Evolutionary conservation across 176 grass and related monocot species (phyloP).

Genomic region (Phragmites australis): DNA sequence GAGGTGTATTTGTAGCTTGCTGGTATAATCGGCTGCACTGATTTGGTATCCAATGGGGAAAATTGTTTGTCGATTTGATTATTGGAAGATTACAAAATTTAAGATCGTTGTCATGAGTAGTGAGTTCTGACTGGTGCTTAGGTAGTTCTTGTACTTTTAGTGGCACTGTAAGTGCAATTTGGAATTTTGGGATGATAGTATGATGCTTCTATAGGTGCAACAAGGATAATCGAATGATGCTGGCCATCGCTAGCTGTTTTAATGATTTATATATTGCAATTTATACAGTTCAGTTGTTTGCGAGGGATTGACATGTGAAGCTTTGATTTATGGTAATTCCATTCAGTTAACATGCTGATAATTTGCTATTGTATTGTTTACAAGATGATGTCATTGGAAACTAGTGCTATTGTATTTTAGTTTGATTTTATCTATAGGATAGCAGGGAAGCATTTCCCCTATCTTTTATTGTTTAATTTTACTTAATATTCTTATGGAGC

Average conservation of each 20-base stretch:
- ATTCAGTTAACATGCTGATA: background rate
- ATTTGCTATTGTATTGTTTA: background rate
- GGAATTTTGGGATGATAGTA: background rate
- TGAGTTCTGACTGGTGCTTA: background rate
- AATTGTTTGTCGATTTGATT: background rate
- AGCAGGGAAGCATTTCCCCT: background rate
- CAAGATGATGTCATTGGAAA: background rate
- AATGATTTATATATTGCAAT: background rate
- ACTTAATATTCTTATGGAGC: background rate
- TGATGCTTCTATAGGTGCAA: background rate
- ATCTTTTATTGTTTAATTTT: conserved; percentile 13
- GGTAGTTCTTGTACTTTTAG: background rate
- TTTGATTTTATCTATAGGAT: background rate
- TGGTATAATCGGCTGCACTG: background rate
- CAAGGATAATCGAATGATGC: background rate
- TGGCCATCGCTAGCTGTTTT: background rate
- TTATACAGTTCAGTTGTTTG: background rate
- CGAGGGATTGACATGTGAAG: background rate
- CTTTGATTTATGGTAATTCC: background rate
- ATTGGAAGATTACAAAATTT: background rate
- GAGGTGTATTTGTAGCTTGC: background rate
- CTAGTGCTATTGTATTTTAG: background rate
- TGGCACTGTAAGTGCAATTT: background rate
- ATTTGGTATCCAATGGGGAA: background rate
- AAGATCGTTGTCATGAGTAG: background rate